phyloP scores from a whole-genome alignment of 2,329 filamentous ascomycete species.

The Fusarium veterinarium region DNA sequence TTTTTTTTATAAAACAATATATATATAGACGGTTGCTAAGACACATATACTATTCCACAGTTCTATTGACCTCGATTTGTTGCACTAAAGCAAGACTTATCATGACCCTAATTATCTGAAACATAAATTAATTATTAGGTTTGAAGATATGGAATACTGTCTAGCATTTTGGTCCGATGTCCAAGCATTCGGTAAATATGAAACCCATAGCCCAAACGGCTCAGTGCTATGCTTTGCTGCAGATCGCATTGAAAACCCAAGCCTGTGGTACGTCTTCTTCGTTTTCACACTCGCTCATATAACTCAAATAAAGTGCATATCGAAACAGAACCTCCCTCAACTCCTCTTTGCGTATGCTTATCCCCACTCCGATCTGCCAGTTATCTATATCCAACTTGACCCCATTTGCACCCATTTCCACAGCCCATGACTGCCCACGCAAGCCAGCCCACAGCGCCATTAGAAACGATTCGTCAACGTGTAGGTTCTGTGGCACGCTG shows the following conservation, averaged over 20 bases:
- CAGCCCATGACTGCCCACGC: slow-evolving; percentile 41
- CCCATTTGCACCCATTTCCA: slow-evolving; percentile 8
- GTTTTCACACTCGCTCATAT: slow-evolving; percentile 40
- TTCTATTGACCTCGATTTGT: neutral
- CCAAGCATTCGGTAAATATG: neutral
- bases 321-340: slow-evolving; percentile 48
- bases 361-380: slow-evolving; percentile 39
- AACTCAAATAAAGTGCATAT: slow-evolving; percentile 52
- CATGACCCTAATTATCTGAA: neutral
- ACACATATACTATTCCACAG: neutral
- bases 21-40: slow-evolving; percentile 12
- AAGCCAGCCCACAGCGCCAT: slow-evolving; percentile 48
- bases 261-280: slow-evolving; percentile 46
- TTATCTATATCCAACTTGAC: slow-evolving; percentile 16
- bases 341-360: slow-evolving; percentile 37
- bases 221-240: slow-evolving; percentile 10
- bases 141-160: neutral
- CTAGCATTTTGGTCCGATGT: neutral
- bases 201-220: neutral
- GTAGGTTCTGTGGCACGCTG: slow-evolving; percentile 46
- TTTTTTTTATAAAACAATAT: too few species aligned
- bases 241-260: slow-evolving; percentile 47
- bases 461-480: slow-evolving; percentile 48
- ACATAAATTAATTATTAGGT: neutral
- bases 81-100: neutral